Conservation (phyloP, 2,329 filamentous ascomycete genomes). For the Stachybotrys echinatus region DNA sequence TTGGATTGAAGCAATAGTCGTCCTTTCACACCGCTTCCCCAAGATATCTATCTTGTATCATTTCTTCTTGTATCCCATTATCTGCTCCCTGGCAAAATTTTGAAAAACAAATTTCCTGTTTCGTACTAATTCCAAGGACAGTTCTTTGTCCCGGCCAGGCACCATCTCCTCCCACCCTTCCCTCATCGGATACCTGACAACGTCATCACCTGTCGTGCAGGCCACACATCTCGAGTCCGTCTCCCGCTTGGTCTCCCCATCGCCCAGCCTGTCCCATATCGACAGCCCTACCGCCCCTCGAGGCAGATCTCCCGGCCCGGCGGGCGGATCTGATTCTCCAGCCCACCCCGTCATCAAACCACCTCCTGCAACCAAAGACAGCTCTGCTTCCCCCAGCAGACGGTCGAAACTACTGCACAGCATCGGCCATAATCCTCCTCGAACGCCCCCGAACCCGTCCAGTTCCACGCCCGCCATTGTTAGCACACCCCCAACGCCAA, state of each 20-base stretch:
- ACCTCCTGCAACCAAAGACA: slow-evolving; percentile 21
- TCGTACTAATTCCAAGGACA: slow-evolving; percentile 6
- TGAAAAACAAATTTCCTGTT: not conserved
- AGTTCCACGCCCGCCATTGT: slow-evolving; percentile 50
- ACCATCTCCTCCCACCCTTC: slow-evolving; percentile 52
- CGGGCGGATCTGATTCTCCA: slow-evolving; percentile 12
- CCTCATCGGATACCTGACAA: slow-evolving; percentile 62
- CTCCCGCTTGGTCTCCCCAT: slow-evolving; percentile 47
- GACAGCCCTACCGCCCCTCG: slow-evolving; percentile 7
- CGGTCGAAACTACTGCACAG: slow-evolving; percentile 20
- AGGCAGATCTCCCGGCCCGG: slow-evolving; percentile 12
- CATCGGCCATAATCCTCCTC: slow-evolving; percentile 30
- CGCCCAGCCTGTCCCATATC: slow-evolving; percentile 42
- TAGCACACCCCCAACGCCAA: slow-evolving; percentile 62
- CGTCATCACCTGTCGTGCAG: slow-evolving; percentile 63
- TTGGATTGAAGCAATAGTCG: no score
- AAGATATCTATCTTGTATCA: no score
- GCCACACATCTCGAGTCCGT: slow-evolving; percentile 38
- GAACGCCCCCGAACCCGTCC: slow-evolving; percentile 42
- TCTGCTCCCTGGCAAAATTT: no score
- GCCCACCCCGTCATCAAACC: slow-evolving; percentile 18
- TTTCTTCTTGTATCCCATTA: no score
- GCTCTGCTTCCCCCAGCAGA: slow-evolving; percentile 19
- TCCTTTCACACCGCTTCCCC: no score
- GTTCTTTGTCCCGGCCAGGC: slow-evolving; percentile 20